Percentiles rank a stretch among this genome's conserved stretches.
phyloP scores from a whole-genome alignment of 2,329 filamentous ascomycete species.

The Fusarium clavum region DNA sequence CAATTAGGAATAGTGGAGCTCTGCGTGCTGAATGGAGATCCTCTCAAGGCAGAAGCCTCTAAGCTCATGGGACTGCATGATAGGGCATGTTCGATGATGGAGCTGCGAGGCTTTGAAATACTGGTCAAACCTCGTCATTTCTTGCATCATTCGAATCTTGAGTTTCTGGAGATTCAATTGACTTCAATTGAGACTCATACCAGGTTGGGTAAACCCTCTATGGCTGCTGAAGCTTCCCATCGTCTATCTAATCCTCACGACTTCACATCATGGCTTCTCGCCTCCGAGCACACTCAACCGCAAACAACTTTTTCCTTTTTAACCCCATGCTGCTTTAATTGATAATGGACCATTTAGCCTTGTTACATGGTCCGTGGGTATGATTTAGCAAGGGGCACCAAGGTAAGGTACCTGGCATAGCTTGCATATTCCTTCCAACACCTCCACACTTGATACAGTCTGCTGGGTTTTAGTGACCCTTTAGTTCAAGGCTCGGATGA shows the following conservation, averaged over 20 bases:
- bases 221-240: conserved; percentile 6
- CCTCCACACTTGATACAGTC: conserved; percentile 41
- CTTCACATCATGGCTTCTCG: conserved; percentile 29
- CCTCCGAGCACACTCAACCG: conserved; percentile 35
- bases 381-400: conserved; percentile 36
- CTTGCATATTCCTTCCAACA: conserved; percentile 17
- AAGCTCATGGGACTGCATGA: conserved; percentile 44
- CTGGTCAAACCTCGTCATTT: conserved; percentile 30
- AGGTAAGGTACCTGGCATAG: conserved; percentile 42
- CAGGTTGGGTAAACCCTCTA: background rate
- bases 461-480: conserved; percentile 37
- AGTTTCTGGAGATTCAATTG: conserved; percentile 34
- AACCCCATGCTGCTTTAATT: conserved; percentile 41
- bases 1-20: conserved; percentile 24
- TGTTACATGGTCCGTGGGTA: conserved; percentile 30
- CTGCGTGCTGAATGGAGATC: conserved; percentile 21
- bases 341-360: conserved; percentile 26
- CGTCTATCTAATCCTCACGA: conserved; percentile 46
- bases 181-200: conserved; percentile 33
- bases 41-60: conserved; percentile 45
- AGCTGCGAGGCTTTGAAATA: conserved; percentile 40
- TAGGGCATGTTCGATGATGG: conserved; percentile 42
- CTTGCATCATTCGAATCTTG: conserved; percentile 27
- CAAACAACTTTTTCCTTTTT: conserved; percentile 33
- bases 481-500: conserved; percentile 34